Base-by-base conservation (phyloP, 495 filamentous ascomycete species). In the Aspergillus asperescens region DNA sequence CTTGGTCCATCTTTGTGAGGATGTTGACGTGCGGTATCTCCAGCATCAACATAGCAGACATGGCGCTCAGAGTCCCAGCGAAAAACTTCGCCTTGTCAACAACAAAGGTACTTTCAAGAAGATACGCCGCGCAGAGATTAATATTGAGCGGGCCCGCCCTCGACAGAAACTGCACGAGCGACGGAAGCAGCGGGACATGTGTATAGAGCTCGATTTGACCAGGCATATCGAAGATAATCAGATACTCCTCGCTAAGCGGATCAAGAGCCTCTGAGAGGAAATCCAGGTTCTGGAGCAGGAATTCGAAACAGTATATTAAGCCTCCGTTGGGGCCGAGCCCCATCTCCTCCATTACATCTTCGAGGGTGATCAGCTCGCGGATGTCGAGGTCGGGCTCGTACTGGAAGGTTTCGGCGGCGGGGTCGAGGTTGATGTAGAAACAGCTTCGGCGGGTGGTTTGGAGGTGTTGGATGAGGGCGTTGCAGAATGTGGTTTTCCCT, bases 121-220 rank as follows among this genome's bases (percentile, higher is more conserved):
- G 82, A 67, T 98, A 98, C 8, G 92, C 81, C n/a, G 93, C 93
- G 66, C 91, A 96, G 43, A 98, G 77, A 50, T 84, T 87, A 66
- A 96, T 86, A 68, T 93, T 89, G 52, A 97, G 77, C 6, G 81
- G 77, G n/a, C 90, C 89, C 23, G 82, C 75, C 28, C 85, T 80
- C 25, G 85, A 88, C 7, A 98, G 80, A 66, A 89, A 88, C 60
- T 82, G 84, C 46, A 88, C 82, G 32, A 98, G 79, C n/a, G 80
- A 82, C 3, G 93, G 93, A 20, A 98, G 73, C 60, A 97, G 84
- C 10, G 93, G 93, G 24, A 96, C 85, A 64, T 98, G 93, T 10
- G 93, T 96, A 74, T 97, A 98, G 24, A 98, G 87, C 70, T 98
- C 93, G 69, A 98, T 96, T 71, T 98, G 93, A 45, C 93, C 93